Conservation (phyloP, 331 rosid species). For the Quercus phellos region DNA sequence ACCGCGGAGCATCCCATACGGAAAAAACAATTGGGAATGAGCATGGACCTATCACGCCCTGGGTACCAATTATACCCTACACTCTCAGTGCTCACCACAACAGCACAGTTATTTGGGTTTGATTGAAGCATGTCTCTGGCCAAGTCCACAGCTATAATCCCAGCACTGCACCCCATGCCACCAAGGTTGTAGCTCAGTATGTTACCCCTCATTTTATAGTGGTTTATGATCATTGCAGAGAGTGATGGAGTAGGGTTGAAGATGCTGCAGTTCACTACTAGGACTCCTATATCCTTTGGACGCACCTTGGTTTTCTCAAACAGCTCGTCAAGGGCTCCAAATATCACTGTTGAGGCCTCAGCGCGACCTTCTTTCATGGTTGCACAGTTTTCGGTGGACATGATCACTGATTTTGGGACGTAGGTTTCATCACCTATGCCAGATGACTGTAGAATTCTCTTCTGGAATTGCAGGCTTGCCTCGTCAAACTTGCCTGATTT, state of each 20-base stretch:
- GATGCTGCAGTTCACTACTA: constrained; percentile 91
- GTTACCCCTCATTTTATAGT: constrained; percentile 95
- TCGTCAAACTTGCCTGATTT: constrained; percentile 83
- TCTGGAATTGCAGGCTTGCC: constrained; percentile 59
- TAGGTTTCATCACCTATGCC: constrained; percentile 89
- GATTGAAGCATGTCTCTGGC: constrained; percentile 89
- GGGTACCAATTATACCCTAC: constrained; percentile 93
- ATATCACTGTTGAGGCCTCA: constrained; percentile 81
- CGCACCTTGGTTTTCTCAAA: constrained; percentile 74
- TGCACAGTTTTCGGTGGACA: constrained; percentile 46
- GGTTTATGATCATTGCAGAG: constrained; percentile 96
- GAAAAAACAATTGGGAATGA: constrained; percentile 77
- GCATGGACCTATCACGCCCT: constrained; percentile 81
- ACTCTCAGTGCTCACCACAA: constrained; percentile 86
- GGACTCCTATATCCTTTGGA: constrained; percentile 76
- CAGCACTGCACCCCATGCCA: constrained; percentile 98
- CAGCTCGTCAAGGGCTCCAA: constrained; percentile 88
- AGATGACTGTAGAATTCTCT: constrained; percentile 60
- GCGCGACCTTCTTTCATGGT: constrained; percentile 95
- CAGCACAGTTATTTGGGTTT: constrained; percentile 76
- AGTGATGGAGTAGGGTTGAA: constrained; percentile 94
- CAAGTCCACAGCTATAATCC: constrained; percentile 72
- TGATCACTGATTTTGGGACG: constrained; percentile 62
- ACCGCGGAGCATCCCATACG: constrained; percentile 96
- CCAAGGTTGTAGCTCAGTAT: constrained; percentile 88